Base-by-base conservation (phyloP, 805 yeast species). In the Hanseniaspora jakobsenii region DNA sequence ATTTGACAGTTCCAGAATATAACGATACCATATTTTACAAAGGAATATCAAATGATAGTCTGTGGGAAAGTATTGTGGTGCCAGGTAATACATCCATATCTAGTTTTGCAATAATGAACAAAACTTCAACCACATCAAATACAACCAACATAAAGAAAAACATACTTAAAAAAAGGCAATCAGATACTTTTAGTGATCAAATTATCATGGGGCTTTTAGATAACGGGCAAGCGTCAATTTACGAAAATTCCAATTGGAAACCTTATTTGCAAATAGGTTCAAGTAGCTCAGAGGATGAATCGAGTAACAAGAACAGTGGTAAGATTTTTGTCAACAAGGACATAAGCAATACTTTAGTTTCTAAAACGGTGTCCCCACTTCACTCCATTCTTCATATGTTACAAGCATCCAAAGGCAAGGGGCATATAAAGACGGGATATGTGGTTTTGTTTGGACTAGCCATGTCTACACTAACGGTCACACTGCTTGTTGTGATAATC, bases 361-460 rank as follows among this genome's bases (percentile, higher is more conserved):
- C 46, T 3, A 68, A 3, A 44, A 53, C n/a, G 50, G 60, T 12
- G 53, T 51, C 24, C 56, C 59, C 36, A 49, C 65, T 40, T 58
- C 59, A 10, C 32, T 55, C 9, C 6, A 51, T 6, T 45, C 60
- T 22, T 40, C 36, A n/a, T 39, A 44, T 32, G 21, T 51, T 23
- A 35, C 52, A 12, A 14, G n/a, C n/a, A n/a, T n/a, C n/a, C n/a
- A 12, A 6, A 19, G 49, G 3, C 3, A 49, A 6, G 9, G 59
- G 2, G 23, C 57, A 60, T 49, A 58, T 59, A 48, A 62, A 59
- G 24, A 59, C 73, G 17, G 87, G 91, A 0, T 78, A 70, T 52
- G 77, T 81, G 23, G 85, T 78, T 3, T 69, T 82, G 23, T 71
- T 81, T 35, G 75, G 81, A 0, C 66, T 78, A 32, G 91, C 86